Conservation (phyloP, 192 early-diverging fungal genomes). For the Linnemannia elongata region DNA sequence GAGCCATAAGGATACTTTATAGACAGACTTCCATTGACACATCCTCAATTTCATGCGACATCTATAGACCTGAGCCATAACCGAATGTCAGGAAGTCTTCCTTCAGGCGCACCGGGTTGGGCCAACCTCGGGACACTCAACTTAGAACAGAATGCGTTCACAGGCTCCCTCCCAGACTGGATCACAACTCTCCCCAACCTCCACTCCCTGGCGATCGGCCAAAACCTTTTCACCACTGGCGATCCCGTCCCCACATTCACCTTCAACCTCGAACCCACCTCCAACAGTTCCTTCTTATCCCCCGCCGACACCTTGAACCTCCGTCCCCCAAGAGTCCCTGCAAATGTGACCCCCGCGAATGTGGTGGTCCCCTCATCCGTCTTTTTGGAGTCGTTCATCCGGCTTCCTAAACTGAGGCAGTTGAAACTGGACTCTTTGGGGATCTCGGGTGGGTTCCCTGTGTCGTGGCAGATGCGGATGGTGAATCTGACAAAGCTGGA, state of each 20-base stretch:
- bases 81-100: constrained; percentile 30
- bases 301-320: neutral
- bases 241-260: constrained; percentile 25
- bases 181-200: constrained; percentile 38
- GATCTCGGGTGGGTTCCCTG: constrained; percentile 31
- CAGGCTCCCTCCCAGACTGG: constrained; percentile 39
- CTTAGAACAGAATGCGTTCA: constrained; percentile 26
- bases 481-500: constrained; percentile 47
- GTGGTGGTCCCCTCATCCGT: constrained; percentile 15
- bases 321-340: neutral
- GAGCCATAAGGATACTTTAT: too few species aligned
- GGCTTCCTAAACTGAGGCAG: constrained; percentile 30
- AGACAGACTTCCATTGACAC: neutral
- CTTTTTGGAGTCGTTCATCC: constrained; percentile 30
- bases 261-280: constrained; percentile 31
- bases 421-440: constrained; percentile 45
- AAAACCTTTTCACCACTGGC: constrained; percentile 38
- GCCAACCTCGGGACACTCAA: constrained; percentile 29
- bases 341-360: constrained; percentile 12
- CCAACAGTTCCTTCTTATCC: neutral
- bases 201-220: constrained; percentile 43
- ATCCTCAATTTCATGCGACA: neutral
- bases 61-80: constrained; percentile 43
- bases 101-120: constrained; percentile 31
- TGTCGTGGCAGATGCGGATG: constrained; percentile 47